Percentiles rank a stretch among this genome's conserved stretches.
phyloP scores from a whole-genome alignment of 2,329 filamentous ascomycete genomes.

The Beauveria sp. region DNA sequence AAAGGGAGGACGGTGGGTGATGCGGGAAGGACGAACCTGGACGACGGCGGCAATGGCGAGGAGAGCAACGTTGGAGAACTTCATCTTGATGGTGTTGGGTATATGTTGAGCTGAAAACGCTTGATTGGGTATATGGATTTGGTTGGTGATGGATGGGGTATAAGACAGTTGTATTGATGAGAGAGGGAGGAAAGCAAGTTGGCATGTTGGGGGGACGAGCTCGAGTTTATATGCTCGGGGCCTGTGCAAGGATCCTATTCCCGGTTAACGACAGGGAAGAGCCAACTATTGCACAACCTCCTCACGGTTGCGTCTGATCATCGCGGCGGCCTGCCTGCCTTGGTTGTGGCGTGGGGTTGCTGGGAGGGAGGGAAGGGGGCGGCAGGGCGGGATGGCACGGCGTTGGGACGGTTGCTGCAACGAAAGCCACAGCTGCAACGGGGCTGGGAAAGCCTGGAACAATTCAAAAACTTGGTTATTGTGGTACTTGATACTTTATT shows the following conservation, averaged over 20 bases:
- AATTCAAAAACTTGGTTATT: no score
- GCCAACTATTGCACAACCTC: neutral
- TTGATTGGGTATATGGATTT: neutral
- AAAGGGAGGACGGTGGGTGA: no score
- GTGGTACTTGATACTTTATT: no score
- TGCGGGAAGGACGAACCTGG: constrained; percentile 18
- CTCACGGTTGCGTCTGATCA: neutral
- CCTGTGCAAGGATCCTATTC: neutral
- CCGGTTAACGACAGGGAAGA: neutral
- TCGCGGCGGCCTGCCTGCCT: no score
- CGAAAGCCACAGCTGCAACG: no score
- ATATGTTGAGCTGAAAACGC: neutral
- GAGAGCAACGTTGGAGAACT: constrained; percentile 27
- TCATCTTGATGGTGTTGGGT: constrained; percentile 24
- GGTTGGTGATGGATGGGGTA: neutral
- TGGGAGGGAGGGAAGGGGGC: no score
- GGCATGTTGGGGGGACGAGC: neutral
- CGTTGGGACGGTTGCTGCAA: no score
- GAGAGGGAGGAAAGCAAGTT: neutral
- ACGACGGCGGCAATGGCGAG: constrained; percentile 24
- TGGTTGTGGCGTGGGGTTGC: no score
- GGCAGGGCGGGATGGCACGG: no score
- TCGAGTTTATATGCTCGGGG: constrained; percentile 5
- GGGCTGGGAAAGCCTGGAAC: no score
- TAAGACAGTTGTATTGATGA: neutral